phyloP scores from a whole-genome alignment of 352 stramenopile species.

The Phytopythium delawarense region DNA sequence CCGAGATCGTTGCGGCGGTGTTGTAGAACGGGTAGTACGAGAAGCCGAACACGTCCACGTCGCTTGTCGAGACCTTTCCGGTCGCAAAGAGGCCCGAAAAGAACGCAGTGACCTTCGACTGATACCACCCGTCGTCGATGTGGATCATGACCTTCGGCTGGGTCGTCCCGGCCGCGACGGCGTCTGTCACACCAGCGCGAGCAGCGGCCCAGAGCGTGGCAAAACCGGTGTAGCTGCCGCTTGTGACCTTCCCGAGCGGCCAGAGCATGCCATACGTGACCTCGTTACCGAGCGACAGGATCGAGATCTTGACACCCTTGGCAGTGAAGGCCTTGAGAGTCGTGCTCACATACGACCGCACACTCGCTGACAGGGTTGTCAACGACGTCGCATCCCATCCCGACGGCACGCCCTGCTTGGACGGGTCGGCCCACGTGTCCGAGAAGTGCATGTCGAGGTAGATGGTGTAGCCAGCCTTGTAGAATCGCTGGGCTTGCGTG shows the following conservation, averaged over 20 bases:
- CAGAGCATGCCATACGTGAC: conserved; percentile 27
- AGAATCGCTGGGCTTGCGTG: conserved; percentile 20
- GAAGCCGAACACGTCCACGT: conserved; percentile 29
- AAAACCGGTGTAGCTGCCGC: conserved; percentile 18
- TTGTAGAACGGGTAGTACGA: conserved; percentile 32
- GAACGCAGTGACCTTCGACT: conserved; percentile 22
- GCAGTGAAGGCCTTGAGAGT: conserved; percentile 24
- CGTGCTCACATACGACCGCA: conserved; percentile 23
- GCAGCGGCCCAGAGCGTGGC: conserved; percentile 24
- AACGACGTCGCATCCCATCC: conserved; percentile 17
- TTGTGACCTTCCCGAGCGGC: conserved; percentile 19
- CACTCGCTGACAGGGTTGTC: conserved; percentile 9
- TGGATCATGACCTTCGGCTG: conserved; percentile 30
- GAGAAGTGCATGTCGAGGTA: conserved; percentile 34
- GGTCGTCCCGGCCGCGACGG: conserved; percentile 20
- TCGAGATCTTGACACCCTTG: conserved; percentile 21
- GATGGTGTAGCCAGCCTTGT: conserved; percentile 18
- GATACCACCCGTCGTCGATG: conserved; percentile 27
- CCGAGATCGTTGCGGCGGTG: conserved; percentile 17
- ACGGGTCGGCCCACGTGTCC: conserved; percentile 25
- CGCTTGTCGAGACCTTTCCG: conserved; percentile 15
- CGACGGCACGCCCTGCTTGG: conserved; percentile 17
- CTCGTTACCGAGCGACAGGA: conserved; percentile 31
- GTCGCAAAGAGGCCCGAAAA: conserved; percentile 25
- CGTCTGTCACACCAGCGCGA: conserved; percentile 18